These are phyloP conservation scores for carrot (Daucus carota) DNA, from an alignment of 129 eudicot species.

Conservation along the genomic window DNA sequence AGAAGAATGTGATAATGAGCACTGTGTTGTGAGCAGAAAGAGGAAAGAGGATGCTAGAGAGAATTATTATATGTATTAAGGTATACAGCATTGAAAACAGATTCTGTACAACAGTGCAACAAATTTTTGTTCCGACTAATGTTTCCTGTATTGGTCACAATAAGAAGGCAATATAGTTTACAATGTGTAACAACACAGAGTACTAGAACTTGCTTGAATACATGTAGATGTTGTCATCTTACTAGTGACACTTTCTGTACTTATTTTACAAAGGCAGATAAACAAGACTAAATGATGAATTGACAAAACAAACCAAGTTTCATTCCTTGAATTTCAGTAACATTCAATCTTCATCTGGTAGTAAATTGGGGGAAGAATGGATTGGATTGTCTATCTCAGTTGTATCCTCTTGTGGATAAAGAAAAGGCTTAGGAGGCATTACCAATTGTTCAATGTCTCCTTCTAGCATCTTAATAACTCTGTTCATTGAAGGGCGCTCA, in stretches of 20 bases:
- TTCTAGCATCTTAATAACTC: not conserved
- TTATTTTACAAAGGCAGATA: not conserved
- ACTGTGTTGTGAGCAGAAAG: not conserved
- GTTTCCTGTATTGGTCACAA: too few species aligned
- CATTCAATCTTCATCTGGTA: not conserved
- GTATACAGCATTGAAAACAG: not conserved
- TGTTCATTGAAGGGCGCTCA: too few species aligned
- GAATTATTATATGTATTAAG: not conserved
- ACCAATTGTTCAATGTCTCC: not conserved
- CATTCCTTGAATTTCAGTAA: not conserved
- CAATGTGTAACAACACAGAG: too few species aligned
- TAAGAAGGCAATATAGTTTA: too few species aligned
- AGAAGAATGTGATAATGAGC: slow-evolving; percentile 3
- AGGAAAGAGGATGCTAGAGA: not conserved
- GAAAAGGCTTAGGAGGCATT: slow-evolving; percentile 4
- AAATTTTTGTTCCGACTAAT: not conserved
- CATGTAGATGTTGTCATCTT: not conserved
- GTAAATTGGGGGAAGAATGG: not conserved
- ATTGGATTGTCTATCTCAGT: not conserved
- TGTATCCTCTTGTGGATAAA: not conserved
- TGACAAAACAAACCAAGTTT: not conserved
- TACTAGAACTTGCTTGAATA: not conserved
- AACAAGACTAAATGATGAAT: not conserved
- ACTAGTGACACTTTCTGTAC: not conserved
- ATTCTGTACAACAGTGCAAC: too few species aligned